Base-by-base conservation (phyloP, 768 basidiomycete species). In the Termitomyces titanicus region DNA sequence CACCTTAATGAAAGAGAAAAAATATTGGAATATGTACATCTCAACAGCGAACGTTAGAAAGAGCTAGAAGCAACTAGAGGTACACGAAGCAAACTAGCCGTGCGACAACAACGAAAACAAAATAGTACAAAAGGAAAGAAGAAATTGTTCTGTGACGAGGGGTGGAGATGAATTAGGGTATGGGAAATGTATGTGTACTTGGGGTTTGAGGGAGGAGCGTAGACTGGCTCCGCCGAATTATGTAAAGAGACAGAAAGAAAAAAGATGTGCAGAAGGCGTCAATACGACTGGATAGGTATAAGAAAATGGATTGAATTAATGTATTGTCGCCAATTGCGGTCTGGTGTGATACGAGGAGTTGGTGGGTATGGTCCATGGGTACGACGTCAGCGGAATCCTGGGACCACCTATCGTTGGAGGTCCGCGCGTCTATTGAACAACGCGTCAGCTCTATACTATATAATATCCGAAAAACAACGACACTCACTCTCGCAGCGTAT, bases 401-500 rank as follows among this genome's bases (percentile, higher is more conserved):
- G 39, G 39, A 22, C 20, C n/a, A 12, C 64, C 66, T 68, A 72
- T 53, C 72, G 67, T 57, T 74, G 70, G 27, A 81, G 67, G 69
- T 79, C 73, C 51, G 78, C 76, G 22, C 78, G 78, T 56, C 79
- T 81, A 64, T 5, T 29, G 44, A 49, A 40, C 42, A 43, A 46
- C n/a, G 35, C 46, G 47, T 58, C 49, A 60, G 34, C 22, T 47
- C 35, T 51, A 35, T 20, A 47, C 35, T 51, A 35, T 20, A 47
- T 5, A 31, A n/a, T 15, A 17, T 33, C 20, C 38, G 42, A 10
- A 6, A 18, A 47, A 38, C 51, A 18, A 44, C 33, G 54, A 9
- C 22, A 83, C 92, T 64, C 69, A 94, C 92, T 89, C 82, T 82
- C 91, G 81, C 68, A 94, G 75, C 56, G 82, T 85, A 75, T 94